Evolutionary conservation across 306 rosid genomes (phyloP).

Genomic region (Glycine soja): DNA sequence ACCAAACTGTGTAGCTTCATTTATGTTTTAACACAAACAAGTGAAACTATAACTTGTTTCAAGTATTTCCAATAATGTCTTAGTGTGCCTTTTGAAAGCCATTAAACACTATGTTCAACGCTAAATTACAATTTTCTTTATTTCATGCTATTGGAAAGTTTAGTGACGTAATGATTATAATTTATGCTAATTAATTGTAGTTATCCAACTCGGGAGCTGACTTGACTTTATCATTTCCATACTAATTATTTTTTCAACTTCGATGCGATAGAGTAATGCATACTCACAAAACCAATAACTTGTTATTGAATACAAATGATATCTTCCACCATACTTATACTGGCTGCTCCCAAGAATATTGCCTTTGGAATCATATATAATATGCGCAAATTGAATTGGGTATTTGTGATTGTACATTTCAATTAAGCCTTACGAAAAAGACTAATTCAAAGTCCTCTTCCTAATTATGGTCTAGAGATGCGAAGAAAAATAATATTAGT

Average conservation of each 20-base stretch:
- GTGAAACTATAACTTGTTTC: too few species aligned
- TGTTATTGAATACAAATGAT: neutral
- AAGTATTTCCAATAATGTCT: neutral
- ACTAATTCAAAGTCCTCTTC: constrained; percentile 18
- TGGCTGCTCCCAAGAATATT: too few species aligned
- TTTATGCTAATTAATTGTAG: too few species aligned
- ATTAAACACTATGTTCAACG: too few species aligned
- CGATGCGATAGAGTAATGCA: too few species aligned
- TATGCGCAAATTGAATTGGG: neutral
- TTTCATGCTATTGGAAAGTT: too few species aligned
- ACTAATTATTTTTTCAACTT: too few species aligned
- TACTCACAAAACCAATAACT: neutral
- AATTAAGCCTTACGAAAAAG: neutral
- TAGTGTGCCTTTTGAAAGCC: too few species aligned
- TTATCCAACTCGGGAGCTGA: neutral
- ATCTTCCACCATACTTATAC: neutral
- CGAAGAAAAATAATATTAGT: neutral
- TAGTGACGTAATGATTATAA: too few species aligned
- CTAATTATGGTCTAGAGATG: neutral
- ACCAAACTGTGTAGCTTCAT: neutral
- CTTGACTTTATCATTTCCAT: too few species aligned
- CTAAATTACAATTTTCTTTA: too few species aligned
- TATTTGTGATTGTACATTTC: constrained; percentile 5
- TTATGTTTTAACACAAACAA: neutral
- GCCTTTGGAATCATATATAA: neutral